Conservation (phyloP, 2,329 filamentous ascomycete genomes). For the Clarireedia hainanense region DNA sequence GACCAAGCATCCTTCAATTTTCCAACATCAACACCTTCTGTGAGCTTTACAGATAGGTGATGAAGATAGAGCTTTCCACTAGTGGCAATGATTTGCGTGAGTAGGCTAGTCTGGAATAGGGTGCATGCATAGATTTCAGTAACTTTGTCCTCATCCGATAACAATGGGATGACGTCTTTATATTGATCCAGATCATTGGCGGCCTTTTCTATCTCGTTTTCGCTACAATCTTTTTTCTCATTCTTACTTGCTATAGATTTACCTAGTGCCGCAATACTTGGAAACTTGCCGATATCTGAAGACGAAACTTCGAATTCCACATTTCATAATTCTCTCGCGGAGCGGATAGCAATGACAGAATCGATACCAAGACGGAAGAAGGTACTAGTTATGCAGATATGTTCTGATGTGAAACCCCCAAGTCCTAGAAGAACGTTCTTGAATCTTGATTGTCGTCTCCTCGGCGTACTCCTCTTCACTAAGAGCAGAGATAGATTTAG, state of each 20-base stretch:
- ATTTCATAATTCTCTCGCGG: conserved; percentile 32
- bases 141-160: neutral
- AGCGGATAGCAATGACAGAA: conserved; percentile 31
- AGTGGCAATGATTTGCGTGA: conserved; percentile 29
- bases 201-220: neutral
- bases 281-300: conserved; percentile 35
- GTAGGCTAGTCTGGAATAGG: conserved; percentile 31
- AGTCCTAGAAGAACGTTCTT: neutral
- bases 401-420: neutral
- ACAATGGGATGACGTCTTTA: neutral
- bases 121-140: conserved; percentile 33
- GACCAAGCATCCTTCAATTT: conserved; percentile 24
- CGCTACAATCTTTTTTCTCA: neutral
- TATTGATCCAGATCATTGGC: neutral
- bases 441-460: neutral
- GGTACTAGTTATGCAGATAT: conserved; percentile 6
- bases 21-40: conserved; percentile 14
- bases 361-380: conserved; percentile 33
- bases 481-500: neutral
- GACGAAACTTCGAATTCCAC: conserved; percentile 31
- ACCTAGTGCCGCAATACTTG: conserved; percentile 35
- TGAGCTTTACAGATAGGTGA: conserved; percentile 15
- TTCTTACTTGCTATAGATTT: neutral
- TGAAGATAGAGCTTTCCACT: conserved; percentile 29
- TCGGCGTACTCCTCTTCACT: neutral